Percentiles rank a stretch among this genome's conserved stretches.
Conservation (phyloP, 1,284 basidiomycete genomes). For the Somion occarium region DNA sequence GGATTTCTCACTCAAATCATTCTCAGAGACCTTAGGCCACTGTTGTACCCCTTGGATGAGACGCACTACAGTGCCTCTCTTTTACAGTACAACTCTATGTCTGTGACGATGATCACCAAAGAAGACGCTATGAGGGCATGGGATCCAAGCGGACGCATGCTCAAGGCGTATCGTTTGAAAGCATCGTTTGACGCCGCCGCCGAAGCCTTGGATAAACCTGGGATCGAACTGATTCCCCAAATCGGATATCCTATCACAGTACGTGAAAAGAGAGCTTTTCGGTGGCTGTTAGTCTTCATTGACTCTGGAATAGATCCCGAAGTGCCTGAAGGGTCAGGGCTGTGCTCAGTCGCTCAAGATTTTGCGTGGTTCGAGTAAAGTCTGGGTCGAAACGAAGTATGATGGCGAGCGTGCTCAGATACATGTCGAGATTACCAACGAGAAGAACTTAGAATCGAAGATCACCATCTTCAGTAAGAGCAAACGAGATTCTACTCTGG, state of each 20-base stretch:
- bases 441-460: slow-evolving; percentile 30
- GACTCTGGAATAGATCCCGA: slow-evolving; percentile 58
- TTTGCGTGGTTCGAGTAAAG: slow-evolving; percentile 37
- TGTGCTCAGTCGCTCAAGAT: slow-evolving; percentile 50
- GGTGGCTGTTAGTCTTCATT: neutral
- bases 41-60: slow-evolving; percentile 59
- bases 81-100: slow-evolving; percentile 48
- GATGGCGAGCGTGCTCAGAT: slow-evolving; percentile 90
- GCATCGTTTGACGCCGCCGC: slow-evolving; percentile 59
- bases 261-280: slow-evolving; percentile 3
- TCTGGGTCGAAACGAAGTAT: slow-evolving; percentile 89
- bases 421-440: slow-evolving; percentile 52
- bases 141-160: slow-evolving; percentile 57
- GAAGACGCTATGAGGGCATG: slow-evolving; percentile 67
- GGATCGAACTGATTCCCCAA: slow-evolving; percentile 20
- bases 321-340: slow-evolving; percentile 67
- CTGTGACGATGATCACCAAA: slow-evolving; percentile 51
- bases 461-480: slow-evolving; percentile 86
- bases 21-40: slow-evolving; percentile 74
- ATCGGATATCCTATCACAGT: slow-evolving; percentile 57
- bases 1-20: slow-evolving; percentile 77
- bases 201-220: slow-evolving; percentile 31
- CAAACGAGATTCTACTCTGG: slow-evolving; percentile 71
- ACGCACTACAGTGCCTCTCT: slow-evolving; percentile 47
- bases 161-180: slow-evolving; percentile 47